Conservation (phyloP, 306 rosid genomes). For the Trifolium repens region DNA sequence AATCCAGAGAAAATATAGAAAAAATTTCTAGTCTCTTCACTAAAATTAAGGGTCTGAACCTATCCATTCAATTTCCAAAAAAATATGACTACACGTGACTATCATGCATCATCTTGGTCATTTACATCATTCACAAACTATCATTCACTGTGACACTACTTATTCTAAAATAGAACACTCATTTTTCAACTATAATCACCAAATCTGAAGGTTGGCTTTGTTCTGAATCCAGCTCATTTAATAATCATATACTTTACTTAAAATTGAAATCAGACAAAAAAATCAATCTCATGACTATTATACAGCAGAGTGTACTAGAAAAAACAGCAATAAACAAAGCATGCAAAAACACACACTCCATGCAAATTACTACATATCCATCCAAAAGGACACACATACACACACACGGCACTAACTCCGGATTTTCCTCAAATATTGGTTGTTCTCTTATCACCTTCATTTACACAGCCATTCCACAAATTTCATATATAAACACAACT, state of each 20-base stretch:
- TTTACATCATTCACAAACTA: not conserved
- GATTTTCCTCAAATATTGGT: not conserved
- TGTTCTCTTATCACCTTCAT: not conserved
- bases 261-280: not conserved
- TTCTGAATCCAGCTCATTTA: not conserved
- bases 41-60: not conserved
- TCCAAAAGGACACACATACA: not conserved
- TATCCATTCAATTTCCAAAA: not conserved
- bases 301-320: not conserved
- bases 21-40: not conserved
- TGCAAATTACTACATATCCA: not conserved
- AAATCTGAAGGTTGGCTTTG: not conserved
- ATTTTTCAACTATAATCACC: not conserved
- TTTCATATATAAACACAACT: slow-evolving; percentile 9
- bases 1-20: no score
- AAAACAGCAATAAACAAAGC: not conserved
- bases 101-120: not conserved
- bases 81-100: not conserved
- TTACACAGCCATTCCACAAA: slow-evolving; percentile 3
- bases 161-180: no score
- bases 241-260: not conserved
- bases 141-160: not conserved
- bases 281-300: not conserved
- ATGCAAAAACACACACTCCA: not conserved
- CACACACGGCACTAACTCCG: slow-evolving; percentile 8